A percentile compares a stretch with the other conserved stretches of the same genome.
phyloP scores from a whole-genome alignment of 2,329 filamentous ascomycete genomes.

The Pseudocercospora pini-densiflorae region DNA sequence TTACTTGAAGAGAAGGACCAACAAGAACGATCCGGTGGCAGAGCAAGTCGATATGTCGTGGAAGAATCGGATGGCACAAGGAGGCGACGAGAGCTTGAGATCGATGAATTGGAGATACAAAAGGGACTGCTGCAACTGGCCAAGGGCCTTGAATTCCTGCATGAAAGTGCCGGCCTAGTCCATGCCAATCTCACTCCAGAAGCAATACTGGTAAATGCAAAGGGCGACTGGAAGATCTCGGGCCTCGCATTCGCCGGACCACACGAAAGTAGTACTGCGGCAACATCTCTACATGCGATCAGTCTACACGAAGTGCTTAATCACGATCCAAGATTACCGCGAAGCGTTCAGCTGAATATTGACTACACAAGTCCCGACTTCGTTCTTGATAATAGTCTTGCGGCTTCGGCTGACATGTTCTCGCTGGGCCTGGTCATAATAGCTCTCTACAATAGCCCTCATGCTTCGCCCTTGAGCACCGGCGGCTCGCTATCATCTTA shows the following conservation, averaged over 20 bases:
- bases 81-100: slow-evolving; percentile 77
- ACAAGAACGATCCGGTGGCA: slow-evolving; percentile 69
- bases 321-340: slow-evolving; percentile 81
- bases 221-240: slow-evolving; percentile 98
- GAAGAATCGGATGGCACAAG: slow-evolving; percentile 77
- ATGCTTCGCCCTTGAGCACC: slow-evolving; percentile 81
- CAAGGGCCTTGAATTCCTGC: slow-evolving; percentile 92
- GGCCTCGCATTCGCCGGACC: slow-evolving; percentile 90
- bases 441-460: slow-evolving; percentile 92
- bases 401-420: slow-evolving; percentile 86
- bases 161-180: slow-evolving; percentile 91
- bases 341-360: slow-evolving; percentile 82
- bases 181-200: slow-evolving; percentile 96
- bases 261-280: slow-evolving; percentile 68
- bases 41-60: slow-evolving; percentile 78
- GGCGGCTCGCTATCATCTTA: slow-evolving; percentile 82
- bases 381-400: slow-evolving; percentile 86
- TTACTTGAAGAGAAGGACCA: slow-evolving; percentile 87
- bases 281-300: slow-evolving; percentile 76
- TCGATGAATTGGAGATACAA: slow-evolving; percentile 97
- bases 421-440: slow-evolving; percentile 87
- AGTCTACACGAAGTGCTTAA: slow-evolving; percentile 83
- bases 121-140: slow-evolving; percentile 92
- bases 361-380: slow-evolving; percentile 97
- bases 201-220: slow-evolving; percentile 90